These are phyloP conservation scores for Jacaranda mimosifolia DNA, from an alignment of 257 asterid genomes.

Conservation along the genomic window DNA sequence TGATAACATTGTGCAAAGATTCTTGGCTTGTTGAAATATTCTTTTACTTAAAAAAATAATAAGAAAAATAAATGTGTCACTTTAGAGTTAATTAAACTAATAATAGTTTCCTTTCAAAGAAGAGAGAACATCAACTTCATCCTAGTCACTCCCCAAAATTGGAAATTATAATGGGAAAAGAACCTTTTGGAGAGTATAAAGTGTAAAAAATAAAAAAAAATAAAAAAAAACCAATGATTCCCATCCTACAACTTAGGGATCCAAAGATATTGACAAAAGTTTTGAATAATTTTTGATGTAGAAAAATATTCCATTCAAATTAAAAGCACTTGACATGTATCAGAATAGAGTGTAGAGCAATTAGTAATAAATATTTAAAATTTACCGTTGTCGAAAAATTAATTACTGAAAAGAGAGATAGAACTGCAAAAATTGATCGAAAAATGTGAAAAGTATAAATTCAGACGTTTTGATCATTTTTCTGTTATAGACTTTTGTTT, in stretches of 20 bases:
- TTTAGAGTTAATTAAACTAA: slow-evolving; percentile 22
- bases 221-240: slow-evolving; percentile 24
- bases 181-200: slow-evolving; percentile 18
- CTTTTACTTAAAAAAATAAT: neutral
- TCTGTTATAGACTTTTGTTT: no score
- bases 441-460: no score
- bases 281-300: neutral
- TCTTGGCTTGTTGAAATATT: neutral
- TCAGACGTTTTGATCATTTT: no score
- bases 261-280: neutral
- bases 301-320: no score
- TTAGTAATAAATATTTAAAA: no score
- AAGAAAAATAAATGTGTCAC: slow-evolving; percentile 12
- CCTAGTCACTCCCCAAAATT: slow-evolving; percentile 25
- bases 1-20: neutral
- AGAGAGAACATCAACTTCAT: slow-evolving; percentile 4
- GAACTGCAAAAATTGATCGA: no score
- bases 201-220: no score
- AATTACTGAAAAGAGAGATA: no score
- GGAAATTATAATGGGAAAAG: slow-evolving; percentile 11
- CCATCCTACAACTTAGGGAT: slow-evolving; percentile 30
- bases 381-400: no score
- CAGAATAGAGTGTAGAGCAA: no score
- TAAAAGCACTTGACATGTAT: no score
- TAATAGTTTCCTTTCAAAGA: slow-evolving; percentile 26